Base-by-base conservation (phyloP, 2,329 filamentous ascomycete species). In the Daldinia eschscholtzii region DNA sequence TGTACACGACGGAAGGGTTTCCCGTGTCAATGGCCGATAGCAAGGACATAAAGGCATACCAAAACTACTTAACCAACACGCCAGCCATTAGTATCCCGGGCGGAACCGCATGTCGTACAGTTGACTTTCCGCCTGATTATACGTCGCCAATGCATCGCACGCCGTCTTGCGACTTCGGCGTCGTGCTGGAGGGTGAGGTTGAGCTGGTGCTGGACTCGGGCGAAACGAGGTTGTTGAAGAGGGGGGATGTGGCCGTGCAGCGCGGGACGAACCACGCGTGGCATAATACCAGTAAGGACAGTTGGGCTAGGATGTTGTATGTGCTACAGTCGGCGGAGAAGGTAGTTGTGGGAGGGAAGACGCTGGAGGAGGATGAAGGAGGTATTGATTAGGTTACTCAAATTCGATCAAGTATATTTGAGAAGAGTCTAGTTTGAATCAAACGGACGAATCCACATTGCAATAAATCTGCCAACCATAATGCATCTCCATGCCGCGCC, bases 171-270 rank as follows among this genome's bases (percentile, higher is more conserved):
- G 61, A 68, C 57, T 65, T 68, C 20, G 65, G 61, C 20, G 42
- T 65, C 37, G 61, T 68, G 42, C 18, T 68, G 4, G 61, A 68
- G 52, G 65, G 65, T 6, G 30, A 65, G 20, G 50, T 68, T 15
- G 42, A 61, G 53, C 53, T 68, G 18, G 53, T 61, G 44, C 57
- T 65, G 23, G 66, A 68, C 15, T 41, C 56, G n/a, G 65, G 65
- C 4, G 65, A 68, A 61, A 68, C 20, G 50, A 13, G 53, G 20
- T 12, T 48, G 57, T 18, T 65, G 48, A 65, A 65, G 26, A 59
- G 52, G 20, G 65, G 65, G 10, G 65, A 67, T 15, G 56, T 64
- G 3, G 50, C 61, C n/a, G 57, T 65, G n/a, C 61, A 68, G 44
- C 61, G 65, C 0, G 61, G 61, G 15, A 61, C 61, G 35, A 61